Base-by-base conservation (phyloP, 345 rosid genomes). In the Sapria himalayana region DNA sequence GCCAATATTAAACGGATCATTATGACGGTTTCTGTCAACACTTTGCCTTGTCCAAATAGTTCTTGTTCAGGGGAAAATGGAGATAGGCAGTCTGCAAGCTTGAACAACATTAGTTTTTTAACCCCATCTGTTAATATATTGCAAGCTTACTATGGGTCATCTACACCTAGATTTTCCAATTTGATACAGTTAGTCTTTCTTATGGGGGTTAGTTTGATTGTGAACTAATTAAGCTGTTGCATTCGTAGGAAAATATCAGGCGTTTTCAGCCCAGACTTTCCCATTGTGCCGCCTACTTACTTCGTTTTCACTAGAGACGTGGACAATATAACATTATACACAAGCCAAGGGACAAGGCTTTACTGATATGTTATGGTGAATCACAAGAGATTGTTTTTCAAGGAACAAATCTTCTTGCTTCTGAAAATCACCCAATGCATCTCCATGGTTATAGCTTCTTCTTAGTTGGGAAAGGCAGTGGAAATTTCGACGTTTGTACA, bases 1-100 rank as follows among this genome's bases (percentile, higher is more conserved):
- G 53, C 5, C 59, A 47, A 14, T 24, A 22, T 5, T 34, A 31
- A 0, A 24, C 46, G 15, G 16, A 24, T 9, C 9, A 32, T 4
- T 34, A 42, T 13, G 47, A 9, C 45, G 1, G 46, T 59, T 25
- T 39, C 51, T 1, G 21, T 52, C 42, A 50, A 57, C 25, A 7
- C 38, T 37, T 20, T 56, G 22, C n/a, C 23, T 14, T 56, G 60
- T 34, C 39, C 51, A 1, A 49, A 39, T 33, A 33, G 9, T 22
- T 21, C 46, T 19, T 51, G 67, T 13, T 56, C 46, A 11, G 65
- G 58, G 23, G 49, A 52, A 3, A 50, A 58, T 5, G 69, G 71
- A 17, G 56, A 50, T 5, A 25, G 62, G 16, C 57, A 67, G 25
- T 16, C 65, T 4, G 59, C 59, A 4, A 55, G 59, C 24, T 17